Evolutionary conservation across 179 eudicot species (phyloP).

Genomic region (Corrigiola litoralis): DNA sequence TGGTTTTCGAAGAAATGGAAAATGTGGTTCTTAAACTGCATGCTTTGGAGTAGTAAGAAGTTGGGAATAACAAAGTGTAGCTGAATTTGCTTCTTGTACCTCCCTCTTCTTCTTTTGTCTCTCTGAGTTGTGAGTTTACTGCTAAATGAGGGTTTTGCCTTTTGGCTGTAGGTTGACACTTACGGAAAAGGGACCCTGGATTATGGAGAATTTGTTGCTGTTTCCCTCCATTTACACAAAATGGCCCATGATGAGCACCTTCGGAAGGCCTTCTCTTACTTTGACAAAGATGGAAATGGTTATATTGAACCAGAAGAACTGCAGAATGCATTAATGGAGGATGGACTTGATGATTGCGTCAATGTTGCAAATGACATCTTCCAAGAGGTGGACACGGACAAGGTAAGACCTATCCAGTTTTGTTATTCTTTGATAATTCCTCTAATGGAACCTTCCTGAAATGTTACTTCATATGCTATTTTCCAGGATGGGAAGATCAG

Average conservation of each 20-base stretch:
- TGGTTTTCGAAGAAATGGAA: neutral
- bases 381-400: constrained; percentile 89
- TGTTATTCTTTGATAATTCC: neutral
- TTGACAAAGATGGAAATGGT: constrained; percentile 77
- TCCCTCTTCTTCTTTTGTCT: neutral
- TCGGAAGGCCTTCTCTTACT: constrained; percentile 79
- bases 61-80: neutral
- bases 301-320: constrained; percentile 84
- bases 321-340: constrained; percentile 75
- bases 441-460: neutral
- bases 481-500: constrained; percentile 80
- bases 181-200: constrained; percentile 72
- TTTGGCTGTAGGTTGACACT: constrained; percentile 36
- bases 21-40: neutral
- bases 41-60: neutral
- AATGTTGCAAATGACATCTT: constrained; percentile 76
- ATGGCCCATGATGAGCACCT: constrained; percentile 94
- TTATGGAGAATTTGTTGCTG: constrained; percentile 83
- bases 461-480: neutral
- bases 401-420: constrained; percentile 34
- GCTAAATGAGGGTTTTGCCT: neutral
- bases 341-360: constrained; percentile 61
- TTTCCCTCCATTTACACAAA: constrained; percentile 69
- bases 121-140: neutral
- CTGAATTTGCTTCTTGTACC: neutral